Conservation (phyloP, 164 flowering plant species). For the Vitis labrusca region DNA sequence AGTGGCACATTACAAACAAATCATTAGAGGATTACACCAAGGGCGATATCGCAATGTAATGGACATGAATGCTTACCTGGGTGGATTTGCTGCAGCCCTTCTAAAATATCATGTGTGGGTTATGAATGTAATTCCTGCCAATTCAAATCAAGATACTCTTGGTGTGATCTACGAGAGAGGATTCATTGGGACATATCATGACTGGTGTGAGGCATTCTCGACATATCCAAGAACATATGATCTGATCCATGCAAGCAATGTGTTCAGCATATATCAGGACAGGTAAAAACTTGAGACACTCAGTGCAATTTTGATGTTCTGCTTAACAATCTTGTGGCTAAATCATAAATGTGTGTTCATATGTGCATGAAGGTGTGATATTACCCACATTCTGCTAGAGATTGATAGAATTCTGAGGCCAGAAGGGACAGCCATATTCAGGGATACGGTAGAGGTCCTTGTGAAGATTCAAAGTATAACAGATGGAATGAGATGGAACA, state of each 20-base stretch:
- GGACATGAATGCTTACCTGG: slow-evolving; percentile 96
- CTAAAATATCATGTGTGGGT: slow-evolving; percentile 86
- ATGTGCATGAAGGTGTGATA: slow-evolving; percentile 69
- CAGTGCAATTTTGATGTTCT: not conserved
- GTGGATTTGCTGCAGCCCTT: slow-evolving; percentile 92
- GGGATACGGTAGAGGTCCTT: slow-evolving; percentile 82
- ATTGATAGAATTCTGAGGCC: slow-evolving; percentile 97
- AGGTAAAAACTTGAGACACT: slow-evolving; percentile 45
- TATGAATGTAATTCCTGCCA: slow-evolving; percentile 90
- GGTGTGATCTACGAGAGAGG: slow-evolving; percentile 89
- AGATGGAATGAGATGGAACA: slow-evolving; percentile 90
- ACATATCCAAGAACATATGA: slow-evolving; percentile 98
- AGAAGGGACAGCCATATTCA: slow-evolving; percentile 88
- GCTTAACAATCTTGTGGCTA: not conserved
- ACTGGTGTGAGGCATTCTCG: slow-evolving; percentile 99
- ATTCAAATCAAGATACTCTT: slow-evolving; percentile 68
- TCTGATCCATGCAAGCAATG: slow-evolving; percentile 78
- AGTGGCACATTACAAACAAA: slow-evolving; percentile 55
- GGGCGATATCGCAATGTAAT: slow-evolving; percentile 79
- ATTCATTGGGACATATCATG: slow-evolving; percentile 87
- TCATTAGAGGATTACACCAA: slow-evolving; percentile 39
- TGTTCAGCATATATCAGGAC: slow-evolving; percentile 84
- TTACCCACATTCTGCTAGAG: slow-evolving; percentile 77
- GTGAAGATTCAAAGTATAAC: slow-evolving; percentile 76
- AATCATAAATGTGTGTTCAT: not conserved